phyloP scores from a whole-genome alignment of 768 basidiomycete species.

The Russula vinacea region DNA sequence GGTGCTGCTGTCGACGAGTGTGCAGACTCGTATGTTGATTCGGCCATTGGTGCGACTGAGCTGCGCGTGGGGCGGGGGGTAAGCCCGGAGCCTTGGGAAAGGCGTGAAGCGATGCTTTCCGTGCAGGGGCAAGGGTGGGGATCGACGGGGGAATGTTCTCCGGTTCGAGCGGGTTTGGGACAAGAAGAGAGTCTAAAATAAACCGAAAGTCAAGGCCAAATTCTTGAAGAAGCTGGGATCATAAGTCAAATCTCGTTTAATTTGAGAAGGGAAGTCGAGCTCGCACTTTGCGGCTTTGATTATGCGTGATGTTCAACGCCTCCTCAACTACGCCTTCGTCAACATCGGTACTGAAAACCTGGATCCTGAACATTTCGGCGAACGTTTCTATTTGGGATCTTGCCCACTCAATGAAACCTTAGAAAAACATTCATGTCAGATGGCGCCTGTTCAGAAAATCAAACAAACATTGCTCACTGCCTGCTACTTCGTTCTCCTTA shows the following conservation, averaged over 20 bases:
- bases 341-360: slow-evolving; percentile 84
- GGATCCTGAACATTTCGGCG: slow-evolving; percentile 81
- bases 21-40: not conserved
- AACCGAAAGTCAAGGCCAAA: slow-evolving; percentile 93
- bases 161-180: slow-evolving; percentile 40
- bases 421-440: slow-evolving; percentile 5
- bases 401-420: slow-evolving; percentile 95
- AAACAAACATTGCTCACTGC: slow-evolving; percentile 53
- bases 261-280: too few species aligned
- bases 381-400: slow-evolving; percentile 80
- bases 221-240: slow-evolving; percentile 73
- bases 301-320: slow-evolving; percentile 68
- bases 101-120: slow-evolving; percentile 37
- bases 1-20: slow-evolving; percentile 14
- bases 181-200: slow-evolving; percentile 73
- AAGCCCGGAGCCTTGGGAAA: slow-evolving; percentile 17
- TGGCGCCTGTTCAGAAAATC: not conserved
- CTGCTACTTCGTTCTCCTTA: slow-evolving; percentile 91
- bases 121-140: slow-evolving; percentile 21
- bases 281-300: slow-evolving; percentile 79
- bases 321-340: slow-evolving; percentile 71
- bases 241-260: not conserved
- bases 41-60: slow-evolving; percentile 11
- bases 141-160: slow-evolving; percentile 34
- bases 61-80: slow-evolving; percentile 35